Evolutionary conservation across 129 eudicot genomes (phyloP).

Genomic region (Chrysanthemum lavandulifolium): DNA sequence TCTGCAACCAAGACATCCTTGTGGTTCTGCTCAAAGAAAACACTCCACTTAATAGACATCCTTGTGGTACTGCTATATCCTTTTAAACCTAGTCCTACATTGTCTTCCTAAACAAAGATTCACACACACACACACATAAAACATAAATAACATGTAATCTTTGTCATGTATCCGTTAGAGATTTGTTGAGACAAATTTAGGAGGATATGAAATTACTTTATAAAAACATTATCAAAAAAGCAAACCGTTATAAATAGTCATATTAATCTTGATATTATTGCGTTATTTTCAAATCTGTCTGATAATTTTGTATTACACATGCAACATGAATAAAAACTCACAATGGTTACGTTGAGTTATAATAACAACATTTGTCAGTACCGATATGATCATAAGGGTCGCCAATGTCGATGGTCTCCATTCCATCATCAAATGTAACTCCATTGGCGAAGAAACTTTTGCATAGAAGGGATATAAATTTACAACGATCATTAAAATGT

Average conservation of each 20-base stretch:
- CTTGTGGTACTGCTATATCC: too few species aligned
- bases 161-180: too few species aligned
- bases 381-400: slow-evolving; percentile 99
- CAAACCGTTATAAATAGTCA: background rate
- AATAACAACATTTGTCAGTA: slow-evolving; percentile 85
- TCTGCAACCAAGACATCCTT: slow-evolving; percentile 93
- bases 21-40: slow-evolving; percentile 81
- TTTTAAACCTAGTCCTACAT: too few species aligned
- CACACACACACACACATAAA: too few species aligned
- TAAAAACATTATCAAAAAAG: background rate
- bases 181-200: too few species aligned
- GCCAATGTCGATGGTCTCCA: slow-evolving; percentile 97
- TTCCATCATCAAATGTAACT: slow-evolving; percentile 81
- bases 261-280: background rate
- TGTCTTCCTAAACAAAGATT: too few species aligned
- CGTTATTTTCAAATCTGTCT: background rate
- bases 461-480: slow-evolving; percentile 90
- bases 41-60: background rate
- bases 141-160: too few species aligned
- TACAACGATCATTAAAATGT: slow-evolving; percentile 91
- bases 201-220: too few species aligned
- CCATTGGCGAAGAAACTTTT: slow-evolving; percentile 70
- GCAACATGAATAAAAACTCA: background rate
- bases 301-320: background rate
- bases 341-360: background rate